phyloP scores from a whole-genome alignment of 2,329 filamentous ascomycete genomes.

The Eutypella sp. region DNA sequence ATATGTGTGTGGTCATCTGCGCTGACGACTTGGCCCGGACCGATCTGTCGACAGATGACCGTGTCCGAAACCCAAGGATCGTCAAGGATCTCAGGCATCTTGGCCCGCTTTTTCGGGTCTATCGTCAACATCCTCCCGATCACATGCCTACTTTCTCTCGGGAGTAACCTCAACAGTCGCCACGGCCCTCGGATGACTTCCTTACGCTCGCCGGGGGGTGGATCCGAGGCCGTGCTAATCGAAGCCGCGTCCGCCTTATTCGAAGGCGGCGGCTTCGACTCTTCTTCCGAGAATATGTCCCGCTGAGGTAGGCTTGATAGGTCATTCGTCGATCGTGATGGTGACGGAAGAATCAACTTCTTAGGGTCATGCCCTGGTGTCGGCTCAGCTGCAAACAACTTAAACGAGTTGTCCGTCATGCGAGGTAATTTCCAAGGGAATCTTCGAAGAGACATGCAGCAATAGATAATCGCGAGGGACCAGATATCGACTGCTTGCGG shows the following conservation, averaged over 20 bases:
- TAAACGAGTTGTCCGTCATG: slow-evolving; percentile 88
- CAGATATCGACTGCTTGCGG: slow-evolving; percentile 93
- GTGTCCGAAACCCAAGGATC: slow-evolving; percentile 89
- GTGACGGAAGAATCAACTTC: slow-evolving; percentile 43
- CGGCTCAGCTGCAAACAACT: slow-evolving; percentile 82
- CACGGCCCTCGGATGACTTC: slow-evolving; percentile 89
- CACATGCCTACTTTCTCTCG: slow-evolving; percentile 83
- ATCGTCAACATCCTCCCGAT: slow-evolving; percentile 90
- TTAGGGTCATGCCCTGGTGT: slow-evolving; percentile 65
- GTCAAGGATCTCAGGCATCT: slow-evolving; percentile 76
- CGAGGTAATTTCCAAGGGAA: slow-evolving; percentile 98
- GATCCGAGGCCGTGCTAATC: slow-evolving; percentile 22
- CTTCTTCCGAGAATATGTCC: slow-evolving; percentile 33
- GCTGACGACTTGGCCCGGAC: slow-evolving; percentile 62
- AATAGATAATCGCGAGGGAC: slow-evolving; percentile 98
- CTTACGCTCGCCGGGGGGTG: too few species aligned
- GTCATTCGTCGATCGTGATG: slow-evolving; percentile 41
- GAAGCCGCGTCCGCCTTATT: slow-evolving; percentile 13
- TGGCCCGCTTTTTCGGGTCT: slow-evolving; percentile 76
- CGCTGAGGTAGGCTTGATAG: slow-evolving; percentile 33
- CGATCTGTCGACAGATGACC: slow-evolving; percentile 75
- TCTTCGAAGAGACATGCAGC: slow-evolving; percentile 91
- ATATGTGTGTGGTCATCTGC: slow-evolving; percentile 79
- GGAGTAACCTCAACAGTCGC: slow-evolving; percentile 80
- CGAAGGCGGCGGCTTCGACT: slow-evolving; percentile 24